Evolutionary conservation across 176 grass and related monocot species (phyloP).

Genomic region (Cocos nucifera): DNA sequence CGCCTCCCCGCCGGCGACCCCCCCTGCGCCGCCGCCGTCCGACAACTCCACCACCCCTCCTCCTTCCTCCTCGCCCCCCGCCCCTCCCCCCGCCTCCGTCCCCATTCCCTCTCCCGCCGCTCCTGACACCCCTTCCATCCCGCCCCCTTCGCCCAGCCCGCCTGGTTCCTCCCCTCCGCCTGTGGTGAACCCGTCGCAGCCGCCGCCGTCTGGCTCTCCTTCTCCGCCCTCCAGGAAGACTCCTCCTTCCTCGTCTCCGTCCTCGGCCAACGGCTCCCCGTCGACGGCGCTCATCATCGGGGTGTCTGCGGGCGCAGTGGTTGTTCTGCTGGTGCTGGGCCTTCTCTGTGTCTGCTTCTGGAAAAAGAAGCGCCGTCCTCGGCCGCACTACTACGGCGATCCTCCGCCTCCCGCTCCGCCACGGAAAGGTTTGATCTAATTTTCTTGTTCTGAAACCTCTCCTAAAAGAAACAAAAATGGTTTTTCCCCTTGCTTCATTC

Average conservation of each 20-base stretch:
- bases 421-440: conserved; percentile 50
- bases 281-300: conserved; percentile 38
- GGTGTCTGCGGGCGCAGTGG: conserved; percentile 44
- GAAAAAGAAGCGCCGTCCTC: conserved; percentile 48
- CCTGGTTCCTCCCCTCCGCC: conserved; percentile 11
- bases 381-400: conserved; percentile 36
- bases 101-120: background rate
- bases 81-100: background rate
- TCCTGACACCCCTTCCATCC: background rate
- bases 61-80: background rate
- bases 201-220: conserved; percentile 1
- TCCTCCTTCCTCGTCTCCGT: conserved; percentile 1
- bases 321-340: conserved; percentile 42
- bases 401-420: conserved; percentile 26
- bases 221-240: background rate
- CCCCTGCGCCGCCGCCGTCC: background rate
- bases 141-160: background rate
- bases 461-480: too few relatives aligned
- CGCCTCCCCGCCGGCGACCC: conserved; percentile 13
- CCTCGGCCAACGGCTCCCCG: conserved; percentile 7
- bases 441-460: background rate
- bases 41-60: conserved; percentile 12
- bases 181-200: conserved; percentile 1
- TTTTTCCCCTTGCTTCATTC: too few relatives aligned
- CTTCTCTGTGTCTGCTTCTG: conserved; percentile 46